phyloP scores from a whole-genome alignment of 331 rosid species.

The Quercus lobata region DNA sequence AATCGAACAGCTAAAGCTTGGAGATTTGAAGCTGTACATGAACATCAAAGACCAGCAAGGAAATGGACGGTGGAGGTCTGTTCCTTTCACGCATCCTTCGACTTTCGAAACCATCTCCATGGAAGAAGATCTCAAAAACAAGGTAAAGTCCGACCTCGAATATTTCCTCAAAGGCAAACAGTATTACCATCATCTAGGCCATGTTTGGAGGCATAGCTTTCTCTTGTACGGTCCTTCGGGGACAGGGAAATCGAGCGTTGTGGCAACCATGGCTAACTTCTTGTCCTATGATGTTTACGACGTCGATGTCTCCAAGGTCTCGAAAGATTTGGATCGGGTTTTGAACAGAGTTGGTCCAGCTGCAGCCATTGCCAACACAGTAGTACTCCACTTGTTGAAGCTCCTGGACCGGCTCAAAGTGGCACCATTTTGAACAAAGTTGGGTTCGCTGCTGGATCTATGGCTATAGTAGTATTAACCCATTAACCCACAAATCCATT shows the following conservation, averaged over 20 bases:
- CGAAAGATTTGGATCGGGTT: slow-evolving; percentile 47
- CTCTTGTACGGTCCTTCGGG: slow-evolving; percentile 85
- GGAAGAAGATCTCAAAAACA: slow-evolving; percentile 73
- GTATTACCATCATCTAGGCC: slow-evolving; percentile 67
- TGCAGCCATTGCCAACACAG: no score
- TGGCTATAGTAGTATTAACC: no score
- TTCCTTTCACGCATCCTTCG: slow-evolving; percentile 76
- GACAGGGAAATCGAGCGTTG: slow-evolving; percentile 90
- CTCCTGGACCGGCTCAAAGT: no score
- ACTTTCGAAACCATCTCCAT: slow-evolving; percentile 77
- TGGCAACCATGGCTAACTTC: slow-evolving; percentile 94
- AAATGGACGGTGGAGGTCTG: slow-evolving; percentile 49
- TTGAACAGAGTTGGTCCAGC: no score
- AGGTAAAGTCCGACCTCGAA: slow-evolving; percentile 75
- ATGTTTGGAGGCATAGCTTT: slow-evolving; percentile 84
- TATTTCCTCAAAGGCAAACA: slow-evolving; percentile 64
- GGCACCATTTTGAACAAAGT: no score
- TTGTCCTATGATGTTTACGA: slow-evolving; percentile 71
- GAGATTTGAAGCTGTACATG: slow-evolving; percentile 49
- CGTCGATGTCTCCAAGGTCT: slow-evolving; percentile 54
- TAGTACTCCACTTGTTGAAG: no score
- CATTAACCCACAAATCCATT: no score
- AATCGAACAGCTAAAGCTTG: slow-evolving; percentile 31
- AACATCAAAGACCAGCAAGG: slow-evolving; percentile 10
- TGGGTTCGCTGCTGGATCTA: no score